Conservation (phyloP, 768 basidiomycete species). For the Thelephora aurantiotincta region DNA sequence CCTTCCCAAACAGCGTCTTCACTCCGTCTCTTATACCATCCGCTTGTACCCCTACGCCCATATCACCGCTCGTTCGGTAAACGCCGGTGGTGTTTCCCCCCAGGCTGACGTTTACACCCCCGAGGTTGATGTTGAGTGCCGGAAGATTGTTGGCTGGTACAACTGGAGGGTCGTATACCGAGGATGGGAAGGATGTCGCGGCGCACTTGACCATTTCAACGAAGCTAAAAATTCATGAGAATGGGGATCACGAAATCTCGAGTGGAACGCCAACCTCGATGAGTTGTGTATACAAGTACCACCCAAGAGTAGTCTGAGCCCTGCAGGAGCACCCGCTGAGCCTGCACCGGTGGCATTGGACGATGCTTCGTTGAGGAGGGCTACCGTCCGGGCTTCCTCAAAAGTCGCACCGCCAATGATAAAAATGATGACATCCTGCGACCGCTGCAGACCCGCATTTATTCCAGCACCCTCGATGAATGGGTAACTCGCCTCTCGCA, state of each 20-base stretch:
- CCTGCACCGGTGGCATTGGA: constrained; percentile 22
- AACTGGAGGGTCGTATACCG: constrained; percentile 63
- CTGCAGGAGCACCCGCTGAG: constrained; percentile 28
- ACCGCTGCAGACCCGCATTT: constrained; percentile 60
- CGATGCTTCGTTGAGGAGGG: constrained; percentile 77
- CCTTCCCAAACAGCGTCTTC: constrained; percentile 74
- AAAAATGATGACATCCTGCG: constrained; percentile 94
- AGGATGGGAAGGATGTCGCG: constrained; percentile 41
- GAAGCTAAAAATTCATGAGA: constrained; percentile 35
- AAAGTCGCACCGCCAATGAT: constrained; percentile 96
- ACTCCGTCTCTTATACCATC: constrained; percentile 87
- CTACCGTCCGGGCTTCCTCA: constrained; percentile 80
- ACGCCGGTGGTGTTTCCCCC: constrained; percentile 79
- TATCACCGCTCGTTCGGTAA: constrained; percentile 68
- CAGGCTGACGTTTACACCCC: constrained; percentile 85
- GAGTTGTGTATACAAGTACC: constrained; percentile 96
- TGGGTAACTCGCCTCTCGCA: constrained; percentile 83
- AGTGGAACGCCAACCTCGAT: constrained; percentile 39
- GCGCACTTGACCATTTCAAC: constrained; percentile 79
- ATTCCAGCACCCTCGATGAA: constrained; percentile 65
- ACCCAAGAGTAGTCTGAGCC: constrained; percentile 73
- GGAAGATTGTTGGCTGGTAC: constrained; percentile 64
- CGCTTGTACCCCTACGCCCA: constrained; percentile 52
- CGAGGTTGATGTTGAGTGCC: constrained; percentile 81
- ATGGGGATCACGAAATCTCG: background rate